These are phyloP conservation scores for Delonix regia DNA, from an alignment of 306 rosid genomes.

Conservation along the genomic window DNA sequence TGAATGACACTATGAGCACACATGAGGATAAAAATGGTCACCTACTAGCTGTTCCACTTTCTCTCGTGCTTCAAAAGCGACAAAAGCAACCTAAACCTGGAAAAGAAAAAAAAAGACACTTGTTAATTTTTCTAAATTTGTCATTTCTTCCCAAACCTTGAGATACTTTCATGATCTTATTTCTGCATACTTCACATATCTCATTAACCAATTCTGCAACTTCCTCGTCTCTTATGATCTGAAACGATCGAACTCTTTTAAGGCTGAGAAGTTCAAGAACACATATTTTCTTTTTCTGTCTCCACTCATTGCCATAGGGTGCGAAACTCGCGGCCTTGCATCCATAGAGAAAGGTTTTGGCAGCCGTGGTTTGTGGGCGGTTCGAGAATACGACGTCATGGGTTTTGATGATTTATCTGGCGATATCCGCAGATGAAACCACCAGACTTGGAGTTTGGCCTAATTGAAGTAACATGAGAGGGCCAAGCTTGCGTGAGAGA, in stretches of 20 bases:
- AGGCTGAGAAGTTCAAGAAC: constrained; percentile 49
- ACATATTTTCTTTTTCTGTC: constrained; percentile 35
- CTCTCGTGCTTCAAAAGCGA: no score
- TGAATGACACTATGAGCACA: no score
- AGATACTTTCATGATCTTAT: no score
- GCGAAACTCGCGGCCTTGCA: constrained; percentile 31
- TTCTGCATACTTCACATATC: constrained; percentile 15
- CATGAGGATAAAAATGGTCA: no score
- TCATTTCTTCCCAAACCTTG: no score
- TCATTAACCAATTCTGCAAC: not conserved
- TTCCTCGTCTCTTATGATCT: constrained; percentile 32
- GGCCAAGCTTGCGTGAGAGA: constrained; percentile 43
- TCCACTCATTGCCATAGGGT: constrained; percentile 48
- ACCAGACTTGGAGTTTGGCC: constrained; percentile 42
- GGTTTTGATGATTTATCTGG: not conserved
- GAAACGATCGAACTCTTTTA: constrained; percentile 36
- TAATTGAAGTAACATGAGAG: constrained; percentile 34
- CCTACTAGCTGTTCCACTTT: no score
- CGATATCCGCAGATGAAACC: constrained; percentile 31
- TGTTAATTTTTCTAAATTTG: no score
- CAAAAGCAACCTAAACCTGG: no score
- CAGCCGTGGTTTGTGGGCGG: constrained; percentile 17
- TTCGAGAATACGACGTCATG: constrained; percentile 17
- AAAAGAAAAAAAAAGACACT: no score
- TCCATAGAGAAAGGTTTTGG: constrained; percentile 31